Base-by-base conservation (phyloP, 192 early-diverging fungal species). In the Backusella circina region DNA sequence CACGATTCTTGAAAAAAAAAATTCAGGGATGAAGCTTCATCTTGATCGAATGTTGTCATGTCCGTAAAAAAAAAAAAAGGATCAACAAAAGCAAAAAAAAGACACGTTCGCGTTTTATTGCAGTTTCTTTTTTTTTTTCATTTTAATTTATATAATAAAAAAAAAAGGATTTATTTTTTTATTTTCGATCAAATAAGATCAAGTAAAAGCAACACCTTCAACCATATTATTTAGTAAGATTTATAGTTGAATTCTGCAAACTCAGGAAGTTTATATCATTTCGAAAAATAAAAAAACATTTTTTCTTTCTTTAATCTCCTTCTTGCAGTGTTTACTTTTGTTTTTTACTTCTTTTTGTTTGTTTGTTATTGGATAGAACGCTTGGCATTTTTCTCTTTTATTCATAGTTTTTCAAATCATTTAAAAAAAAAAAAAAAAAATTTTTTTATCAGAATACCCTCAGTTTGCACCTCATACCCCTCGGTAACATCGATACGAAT, bases 401-500 rank as follows among this genome's bases (percentile, higher is more conserved):
- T n/a, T n/a, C n/a, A n/a, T n/a, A n/a, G n/a, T n/a, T n/a, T n/a
- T n/a, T n/a, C n/a, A n/a, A n/a, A n/a, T 61, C 23, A 61, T 21
- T 41, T 6, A 12, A 26, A 61, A 61, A 61, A 12, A 61, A 26
- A 61, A 61, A 61, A 61, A 57, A 61, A 61, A 61, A 61, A 12
- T 61, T 28, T 61, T 61, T 61, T 61, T 61, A 61, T 61, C 54
- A 61, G 54, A 61, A 61, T 61, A 61, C 54, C 54, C 54, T 61
- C 54, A 61, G 54, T 61, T 47, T 61, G 21, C 26, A 61, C 54
- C 26, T 61, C 54, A 61, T 61, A 61, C 26, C 21, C 12, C 23
- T 10, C 7, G 10, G 0, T 28, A 8, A 61, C 26, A 61, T 61
- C 54, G 21, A 26, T 54, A 54, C n/a, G n/a, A n/a, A n/a, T n/a